Conservation (phyloP, 768 basidiomycete species). For the Leccinum uliginosum region DNA sequence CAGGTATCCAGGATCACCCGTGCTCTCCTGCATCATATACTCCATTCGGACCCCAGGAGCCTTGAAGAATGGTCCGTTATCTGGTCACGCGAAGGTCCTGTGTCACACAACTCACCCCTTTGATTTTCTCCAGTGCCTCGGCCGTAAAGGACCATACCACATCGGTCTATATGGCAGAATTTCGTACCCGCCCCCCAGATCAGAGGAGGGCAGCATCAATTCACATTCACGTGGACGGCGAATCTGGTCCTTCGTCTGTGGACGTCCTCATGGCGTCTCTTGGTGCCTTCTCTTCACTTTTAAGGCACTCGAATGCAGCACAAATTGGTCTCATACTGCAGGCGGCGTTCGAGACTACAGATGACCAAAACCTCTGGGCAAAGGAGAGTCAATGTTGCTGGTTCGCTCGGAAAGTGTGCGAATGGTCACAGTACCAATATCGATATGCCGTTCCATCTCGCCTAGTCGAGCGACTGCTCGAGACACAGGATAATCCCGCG, state of each 20-base stretch:
- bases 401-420: constrained; percentile 72
- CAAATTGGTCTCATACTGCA: constrained; percentile 74
- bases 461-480: constrained; percentile 72
- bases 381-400: constrained; percentile 73
- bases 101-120: background rate
- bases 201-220: constrained; percentile 88
- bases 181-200: constrained; percentile 70
- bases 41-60: constrained; percentile 53
- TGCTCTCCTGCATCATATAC: constrained; percentile 64
- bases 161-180: constrained; percentile 81
- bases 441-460: constrained; percentile 85
- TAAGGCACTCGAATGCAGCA: constrained; percentile 70
- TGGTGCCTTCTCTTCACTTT: constrained; percentile 63
- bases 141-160: constrained; percentile 64
- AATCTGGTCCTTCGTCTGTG: constrained; percentile 68
- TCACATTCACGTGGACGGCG: constrained; percentile 83
- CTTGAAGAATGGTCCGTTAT: constrained; percentile 64
- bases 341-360: constrained; percentile 66
- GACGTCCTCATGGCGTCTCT: constrained; percentile 77
- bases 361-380: constrained; percentile 59
- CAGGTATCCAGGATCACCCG: constrained; percentile 70
- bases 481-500: constrained; percentile 50
- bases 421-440: constrained; percentile 92
- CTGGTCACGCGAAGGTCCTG: background rate
- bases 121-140: constrained; percentile 39